Percentiles rank a stretch among this genome's conserved stretches.
Evolutionary conservation across 768 basidiomycete genomes (phyloP).

Genomic region (Lactarius pseudohatsudake): DNA sequence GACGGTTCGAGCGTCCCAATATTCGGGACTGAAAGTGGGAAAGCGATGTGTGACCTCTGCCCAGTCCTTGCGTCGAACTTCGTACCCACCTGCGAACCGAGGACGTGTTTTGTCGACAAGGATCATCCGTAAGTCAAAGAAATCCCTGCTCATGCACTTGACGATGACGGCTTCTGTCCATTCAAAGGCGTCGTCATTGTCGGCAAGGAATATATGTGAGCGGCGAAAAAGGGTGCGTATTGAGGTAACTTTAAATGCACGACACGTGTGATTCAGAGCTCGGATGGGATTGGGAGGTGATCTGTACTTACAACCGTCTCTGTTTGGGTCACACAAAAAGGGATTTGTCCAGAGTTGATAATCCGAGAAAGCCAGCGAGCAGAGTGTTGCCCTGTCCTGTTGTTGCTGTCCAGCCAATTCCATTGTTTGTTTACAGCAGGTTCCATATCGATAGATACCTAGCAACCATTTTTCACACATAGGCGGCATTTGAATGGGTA

Average conservation of each 20-base stretch:
- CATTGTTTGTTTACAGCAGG: no score
- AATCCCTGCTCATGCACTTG: conserved; percentile 55
- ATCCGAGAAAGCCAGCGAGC: conserved; percentile 66
- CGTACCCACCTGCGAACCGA: conserved; percentile 52
- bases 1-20: conserved; percentile 64
- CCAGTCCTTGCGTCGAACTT: conserved; percentile 60
- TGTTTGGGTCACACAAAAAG: conserved; percentile 49
- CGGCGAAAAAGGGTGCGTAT: conserved; percentile 50
- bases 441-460: no score
- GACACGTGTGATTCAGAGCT: not conserved
- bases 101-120: conserved; percentile 40
- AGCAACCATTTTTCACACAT: no score
- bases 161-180: conserved; percentile 49
- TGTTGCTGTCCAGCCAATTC: not conserved
- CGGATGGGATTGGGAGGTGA: not conserved
- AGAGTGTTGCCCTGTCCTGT: conserved; percentile 49
- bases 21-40: conserved; percentile 38
- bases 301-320: conserved; percentile 50
- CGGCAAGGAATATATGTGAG: conserved; percentile 35
- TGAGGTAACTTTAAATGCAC: conserved; percentile 10
- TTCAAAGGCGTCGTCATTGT: conserved; percentile 26
- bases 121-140: conserved; percentile 62
- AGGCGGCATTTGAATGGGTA: no score
- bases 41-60: conserved; percentile 29
- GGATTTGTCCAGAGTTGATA: conserved; percentile 65